Base-by-base conservation (phyloP, 805 yeast genomes). In the Teunomyces lycoperdinae region DNA sequence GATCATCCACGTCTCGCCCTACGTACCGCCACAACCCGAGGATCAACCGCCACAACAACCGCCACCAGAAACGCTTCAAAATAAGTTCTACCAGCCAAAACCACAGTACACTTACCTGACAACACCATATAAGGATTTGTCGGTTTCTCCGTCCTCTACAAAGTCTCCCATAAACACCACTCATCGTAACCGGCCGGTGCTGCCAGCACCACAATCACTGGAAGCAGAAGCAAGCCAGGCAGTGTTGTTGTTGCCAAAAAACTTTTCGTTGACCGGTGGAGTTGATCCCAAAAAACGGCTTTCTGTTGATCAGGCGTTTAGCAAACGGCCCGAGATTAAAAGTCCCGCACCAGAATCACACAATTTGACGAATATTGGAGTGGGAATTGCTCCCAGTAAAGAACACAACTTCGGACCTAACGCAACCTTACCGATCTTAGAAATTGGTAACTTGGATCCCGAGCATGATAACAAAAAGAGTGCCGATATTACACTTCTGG, bases 171-270 rank as follows among this genome's bases (percentile, higher is more conserved):
- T 50, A 4, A 52, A 58, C 1, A n/a, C 43, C 14, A 28, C 50
- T 2, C 36, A 47, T 6, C 29, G 49, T 2, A 73, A 66, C 48
- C 56, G 68, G 49, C 64, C 59, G 5, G 56, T 56, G 14, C 56
- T 66, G 5, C 62, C 63, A 13, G 48, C 47, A 13, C 49, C 52
- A 2, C 45, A 57, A 6, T 26, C 50, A 7, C 40, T 39, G 45
- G 46, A 31, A 5, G 29, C 45, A 31, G 38, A 13, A 17, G 17
- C 13, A 20, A 47, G 74, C 10, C 74, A 67, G 32, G 80, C 83
- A 1, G 78, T 79, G 16, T 68, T 79, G 24, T 61, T 79, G 42
- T 66, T 79, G 43, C 82, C 83, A 0, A 78, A 74, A 54, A 77
- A 73, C 50, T 73, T 73, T 46, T 65, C 77, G 4, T 58, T 68